A percentile compares a stretch with the other conserved stretches of the same genome.
phyloP scores from a whole-genome alignment of 352 stramenopile species.

The Globisporangium emineosum region DNA sequence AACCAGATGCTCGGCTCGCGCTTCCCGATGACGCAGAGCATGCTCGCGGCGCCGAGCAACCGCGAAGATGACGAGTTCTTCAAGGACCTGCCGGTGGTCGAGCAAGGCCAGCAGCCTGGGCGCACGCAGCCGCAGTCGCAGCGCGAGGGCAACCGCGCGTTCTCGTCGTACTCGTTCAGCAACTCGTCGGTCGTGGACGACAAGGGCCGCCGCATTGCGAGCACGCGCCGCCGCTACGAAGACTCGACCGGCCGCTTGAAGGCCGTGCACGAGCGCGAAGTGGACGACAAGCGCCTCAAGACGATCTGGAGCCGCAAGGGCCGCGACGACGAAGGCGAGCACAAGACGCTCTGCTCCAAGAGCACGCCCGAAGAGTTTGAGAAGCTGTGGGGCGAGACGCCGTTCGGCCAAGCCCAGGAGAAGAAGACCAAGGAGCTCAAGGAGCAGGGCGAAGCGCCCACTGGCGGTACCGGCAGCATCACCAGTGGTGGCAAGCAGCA shows the following conservation, averaged over 20 bases:
- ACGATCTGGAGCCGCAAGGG: constrained; percentile 69
- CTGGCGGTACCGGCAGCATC: not conserved
- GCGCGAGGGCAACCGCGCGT: constrained; percentile 31
- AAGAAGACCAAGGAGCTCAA: constrained; percentile 61
- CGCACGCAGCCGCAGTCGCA: constrained; percentile 20
- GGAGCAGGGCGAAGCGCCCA: constrained; percentile 27
- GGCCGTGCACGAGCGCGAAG: constrained; percentile 76
- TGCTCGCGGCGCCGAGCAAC: constrained; percentile 8
- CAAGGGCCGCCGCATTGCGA: constrained; percentile 55
- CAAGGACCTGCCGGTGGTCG: constrained; percentile 53
- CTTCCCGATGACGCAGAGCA: constrained; percentile 14
- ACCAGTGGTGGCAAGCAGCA: not conserved
- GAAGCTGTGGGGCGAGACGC: constrained; percentile 63
- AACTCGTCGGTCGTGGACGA: constrained; percentile 73
- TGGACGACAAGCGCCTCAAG: constrained; percentile 57
- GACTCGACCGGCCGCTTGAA: constrained; percentile 80
- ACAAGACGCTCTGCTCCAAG: constrained; percentile 58
- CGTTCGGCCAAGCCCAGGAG: constrained; percentile 62
- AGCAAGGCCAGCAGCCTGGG: constrained; percentile 26
- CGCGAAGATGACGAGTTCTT: constrained; percentile 70
- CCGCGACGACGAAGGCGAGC: constrained; percentile 60
- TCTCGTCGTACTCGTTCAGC: constrained; percentile 78
- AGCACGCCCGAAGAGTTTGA: constrained; percentile 67
- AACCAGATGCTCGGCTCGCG: constrained; percentile 30
- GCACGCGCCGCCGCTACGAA: constrained; percentile 78